Evolutionary conservation across 495 filamentous ascomycete genomes (phyloP).

Genomic region (Penicillium canariense): DNA sequence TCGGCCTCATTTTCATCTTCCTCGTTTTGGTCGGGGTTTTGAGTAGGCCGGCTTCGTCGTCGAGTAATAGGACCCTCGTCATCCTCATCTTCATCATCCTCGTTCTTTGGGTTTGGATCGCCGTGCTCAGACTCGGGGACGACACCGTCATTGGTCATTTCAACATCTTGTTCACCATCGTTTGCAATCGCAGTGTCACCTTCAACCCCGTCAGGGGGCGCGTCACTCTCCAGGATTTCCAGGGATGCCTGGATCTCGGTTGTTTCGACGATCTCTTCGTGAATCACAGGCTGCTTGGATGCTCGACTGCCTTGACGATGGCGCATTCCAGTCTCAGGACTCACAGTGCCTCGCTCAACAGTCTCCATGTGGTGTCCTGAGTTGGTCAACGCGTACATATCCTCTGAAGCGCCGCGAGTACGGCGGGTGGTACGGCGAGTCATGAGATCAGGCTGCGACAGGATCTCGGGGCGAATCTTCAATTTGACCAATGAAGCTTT

Average conservation of each 20-base stretch:
- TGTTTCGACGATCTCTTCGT: conserved; percentile 40
- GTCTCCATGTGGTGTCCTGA: conserved; percentile 71
- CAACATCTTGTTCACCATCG: conserved; percentile 32
- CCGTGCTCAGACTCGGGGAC: conserved; percentile 54
- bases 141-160: conserved; percentile 45
- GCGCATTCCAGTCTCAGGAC: conserved; percentile 56
- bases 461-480: conserved; percentile 37
- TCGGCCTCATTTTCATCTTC: conserved; percentile 30
- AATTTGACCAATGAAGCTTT: conserved; percentile 42
- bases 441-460: conserved; percentile 26
- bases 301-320: conserved; percentile 58
- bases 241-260: conserved; percentile 38
- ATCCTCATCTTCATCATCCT: conserved; percentile 47
- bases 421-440: conserved; percentile 58
- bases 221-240: conserved; percentile 43
- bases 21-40: conserved; percentile 26
- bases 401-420: conserved; percentile 56
- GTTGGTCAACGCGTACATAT: conserved; percentile 65
- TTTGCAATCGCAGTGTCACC: conserved; percentile 27
- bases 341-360: conserved; percentile 59
- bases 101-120: conserved; percentile 27
- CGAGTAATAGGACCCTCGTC: conserved; percentile 61
- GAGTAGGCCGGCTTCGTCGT: conserved; percentile 46
- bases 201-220: conserved; percentile 37
- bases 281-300: conserved; percentile 54